phyloP scores from a whole-genome alignment of 257 asterid species.

The Verbena officinalis region DNA sequence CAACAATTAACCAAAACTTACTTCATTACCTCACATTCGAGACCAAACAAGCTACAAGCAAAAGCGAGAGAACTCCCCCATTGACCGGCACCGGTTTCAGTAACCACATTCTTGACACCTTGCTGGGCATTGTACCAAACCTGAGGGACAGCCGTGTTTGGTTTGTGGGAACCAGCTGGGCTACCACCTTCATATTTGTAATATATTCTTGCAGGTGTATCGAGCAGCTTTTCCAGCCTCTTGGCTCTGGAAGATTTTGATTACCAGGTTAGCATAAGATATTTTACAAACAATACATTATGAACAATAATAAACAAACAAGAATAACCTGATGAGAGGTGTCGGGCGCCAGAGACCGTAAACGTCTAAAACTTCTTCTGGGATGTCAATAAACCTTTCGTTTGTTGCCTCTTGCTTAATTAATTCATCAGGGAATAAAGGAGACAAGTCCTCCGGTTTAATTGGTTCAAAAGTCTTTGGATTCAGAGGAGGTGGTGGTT shows the following conservation, averaged over 20 bases:
- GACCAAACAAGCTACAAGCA: conserved; percentile 81
- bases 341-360: conserved; percentile 95
- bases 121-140: conserved; percentile 85
- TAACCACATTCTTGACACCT: conserved; percentile 76
- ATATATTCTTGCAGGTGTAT: conserved; percentile 90
- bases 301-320: conserved; percentile 4
- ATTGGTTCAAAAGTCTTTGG: conserved; percentile 74
- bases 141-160: conserved; percentile 94
- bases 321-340: conserved; percentile 78
- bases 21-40: conserved; percentile 71
- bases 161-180: conserved; percentile 96
- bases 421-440: conserved; percentile 78
- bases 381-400: conserved; percentile 76
- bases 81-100: conserved; percentile 98
- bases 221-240: conserved; percentile 86
- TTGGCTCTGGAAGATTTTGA: conserved; percentile 65
- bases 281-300: neutral
- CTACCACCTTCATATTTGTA: conserved; percentile 95
- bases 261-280: too few species aligned
- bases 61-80: conserved; percentile 95
- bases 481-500: conserved; percentile 82
- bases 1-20: neutral
- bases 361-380: conserved; percentile 79
- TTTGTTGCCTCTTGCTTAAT: conserved; percentile 66
- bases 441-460: conserved; percentile 77